A percentile compares a stretch with the other conserved stretches of the same genome.
Conservation (phyloP, 331 rosid species). For the Malus hybrid region DNA sequence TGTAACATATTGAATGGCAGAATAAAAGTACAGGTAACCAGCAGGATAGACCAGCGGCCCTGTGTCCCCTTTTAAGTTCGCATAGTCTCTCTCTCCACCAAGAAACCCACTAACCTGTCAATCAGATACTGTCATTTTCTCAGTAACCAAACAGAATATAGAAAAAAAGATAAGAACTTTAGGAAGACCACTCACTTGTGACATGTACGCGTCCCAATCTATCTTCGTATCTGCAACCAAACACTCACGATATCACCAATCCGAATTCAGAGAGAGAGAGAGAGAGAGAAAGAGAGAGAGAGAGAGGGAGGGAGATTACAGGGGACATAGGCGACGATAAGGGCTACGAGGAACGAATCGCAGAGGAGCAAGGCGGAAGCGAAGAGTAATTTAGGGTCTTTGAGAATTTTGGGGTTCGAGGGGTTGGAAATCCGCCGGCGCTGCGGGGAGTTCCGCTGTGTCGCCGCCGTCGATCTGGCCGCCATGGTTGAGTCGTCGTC, state of each 20-base stretch:
- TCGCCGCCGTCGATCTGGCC: slow-evolving; percentile 32
- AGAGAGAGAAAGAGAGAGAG: not conserved
- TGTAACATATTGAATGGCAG: slow-evolving; percentile 57
- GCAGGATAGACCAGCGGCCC: slow-evolving; percentile 96
- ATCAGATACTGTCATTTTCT: not conserved
- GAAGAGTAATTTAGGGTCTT: slow-evolving; percentile 36
- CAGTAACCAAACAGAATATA: not conserved
- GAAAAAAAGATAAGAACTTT: not conserved
- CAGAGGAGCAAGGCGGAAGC: slow-evolving; percentile 45
- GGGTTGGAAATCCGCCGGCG: slow-evolving; percentile 15
- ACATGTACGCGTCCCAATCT: slow-evolving; percentile 99
- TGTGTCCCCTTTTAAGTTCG: slow-evolving; percentile 81
- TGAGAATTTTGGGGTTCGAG: not conserved
- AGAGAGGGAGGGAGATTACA: slow-evolving; percentile 28
- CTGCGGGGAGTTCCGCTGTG: slow-evolving; percentile 10
- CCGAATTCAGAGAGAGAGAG: not conserved
- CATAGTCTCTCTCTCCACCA: slow-evolving; percentile 78
- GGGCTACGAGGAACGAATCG: slow-evolving; percentile 51
- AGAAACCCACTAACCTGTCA: slow-evolving; percentile 62
- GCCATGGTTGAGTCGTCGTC: slow-evolving; percentile 43
- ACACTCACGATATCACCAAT: not conserved
- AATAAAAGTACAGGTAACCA: slow-evolving; percentile 70
- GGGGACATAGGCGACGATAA: slow-evolving; percentile 65
- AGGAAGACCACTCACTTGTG: slow-evolving; percentile 42
- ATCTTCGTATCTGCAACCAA: slow-evolving; percentile 76